Evolutionary conservation across 495 filamentous ascomycete genomes (phyloP).

Genomic region (Friedmanniomyces simplex): DNA sequence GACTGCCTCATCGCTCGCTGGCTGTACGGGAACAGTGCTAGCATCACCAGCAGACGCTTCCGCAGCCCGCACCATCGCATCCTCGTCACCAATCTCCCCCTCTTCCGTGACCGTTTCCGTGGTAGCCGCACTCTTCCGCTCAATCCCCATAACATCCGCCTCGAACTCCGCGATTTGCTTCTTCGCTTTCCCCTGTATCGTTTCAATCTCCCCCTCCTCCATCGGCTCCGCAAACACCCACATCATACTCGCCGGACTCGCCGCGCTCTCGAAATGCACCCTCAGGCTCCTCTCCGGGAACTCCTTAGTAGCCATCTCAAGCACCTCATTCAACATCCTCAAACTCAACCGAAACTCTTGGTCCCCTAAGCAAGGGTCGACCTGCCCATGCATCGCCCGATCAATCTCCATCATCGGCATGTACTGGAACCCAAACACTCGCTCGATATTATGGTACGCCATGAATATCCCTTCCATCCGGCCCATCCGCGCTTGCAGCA

Average conservation of each 20-base stretch:
- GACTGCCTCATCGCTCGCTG: background rate
- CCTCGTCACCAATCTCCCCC: slow-evolving; percentile 9
- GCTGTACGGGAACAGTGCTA: background rate
- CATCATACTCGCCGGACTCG: slow-evolving; percentile 42
- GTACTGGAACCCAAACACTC: slow-evolving; percentile 98
- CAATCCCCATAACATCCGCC: slow-evolving; percentile 45
- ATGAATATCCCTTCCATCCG: slow-evolving; percentile 99
- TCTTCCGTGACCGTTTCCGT: slow-evolving; percentile 9
- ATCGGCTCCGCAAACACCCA: slow-evolving; percentile 84
- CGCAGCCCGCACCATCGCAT: background rate
- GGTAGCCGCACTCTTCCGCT: slow-evolving; percentile 15
- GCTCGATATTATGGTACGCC: slow-evolving; percentile 90
- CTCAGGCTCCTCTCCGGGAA: slow-evolving; percentile 69
- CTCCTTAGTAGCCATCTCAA: slow-evolving; percentile 60
- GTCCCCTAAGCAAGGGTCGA: slow-evolving; percentile 58
- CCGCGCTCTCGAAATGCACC: slow-evolving; percentile 69
- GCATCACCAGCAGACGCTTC: background rate
- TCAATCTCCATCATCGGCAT: slow-evolving; percentile 82
- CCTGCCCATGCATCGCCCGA: slow-evolving; percentile 62
- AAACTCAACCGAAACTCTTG: slow-evolving; percentile 78
- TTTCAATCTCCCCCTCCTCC: slow-evolving; percentile 54
- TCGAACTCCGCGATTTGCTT: slow-evolving; percentile 59
- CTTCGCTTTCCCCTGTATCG: slow-evolving; percentile 58
- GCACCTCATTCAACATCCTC: slow-evolving; percentile 60
- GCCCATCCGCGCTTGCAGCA: slow-evolving; percentile 87